Evolutionary conservation across 768 basidiomycete species (phyloP), one percentile per base, ranked within the genome.

Genomic region (Artomyces pyxidatus): DNA sequence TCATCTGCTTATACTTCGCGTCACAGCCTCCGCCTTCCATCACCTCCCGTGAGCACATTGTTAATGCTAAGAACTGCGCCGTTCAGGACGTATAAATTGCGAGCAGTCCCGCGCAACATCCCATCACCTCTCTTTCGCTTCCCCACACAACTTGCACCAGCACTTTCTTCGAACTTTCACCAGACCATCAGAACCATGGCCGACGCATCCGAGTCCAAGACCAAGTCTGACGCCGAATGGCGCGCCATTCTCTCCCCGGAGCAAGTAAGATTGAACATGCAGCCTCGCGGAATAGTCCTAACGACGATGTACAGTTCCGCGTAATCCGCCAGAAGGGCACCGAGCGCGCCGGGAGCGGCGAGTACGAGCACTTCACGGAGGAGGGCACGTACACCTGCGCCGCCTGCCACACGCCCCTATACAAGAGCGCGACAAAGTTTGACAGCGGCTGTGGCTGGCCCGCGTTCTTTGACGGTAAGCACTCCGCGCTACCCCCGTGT

Each of bases 391-490:
- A 93, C 61, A 58, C 67, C 38, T 94, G 92, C 60, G 84, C 80
- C 8, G 93, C 77, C 7, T 95, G 92, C 64, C 74, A 73, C 29
- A 80, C 88, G 2, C 84, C 91, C 1, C 68, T 96, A 42, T 96
- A 95, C 72, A 88, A 83, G 72, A 88, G 86, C 59, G 73, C 72
- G 23, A 92, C 90, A 55, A 96, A 96, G 68, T 96, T 95, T 67
- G 76, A 85, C 58, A 92, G 88, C 50, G 90, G 91, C 7, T 95
- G 90, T 59, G 93, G 93, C 21, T 97, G 93, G 93, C 93, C 94
- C n/a, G 90, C 93, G 1, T 97, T 96, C 75, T 97, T 85, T 62
- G 93, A 95, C 62, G 87, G 87, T 86, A 53, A 49, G 68, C 37
- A 29, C 25, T 8, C n/a, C n/a, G 6, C 28, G 12, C 6, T 25